Evolutionary conservation across 1,284 basidiomycete genomes (phyloP).

Genomic region (Trichosporon faecale): DNA sequence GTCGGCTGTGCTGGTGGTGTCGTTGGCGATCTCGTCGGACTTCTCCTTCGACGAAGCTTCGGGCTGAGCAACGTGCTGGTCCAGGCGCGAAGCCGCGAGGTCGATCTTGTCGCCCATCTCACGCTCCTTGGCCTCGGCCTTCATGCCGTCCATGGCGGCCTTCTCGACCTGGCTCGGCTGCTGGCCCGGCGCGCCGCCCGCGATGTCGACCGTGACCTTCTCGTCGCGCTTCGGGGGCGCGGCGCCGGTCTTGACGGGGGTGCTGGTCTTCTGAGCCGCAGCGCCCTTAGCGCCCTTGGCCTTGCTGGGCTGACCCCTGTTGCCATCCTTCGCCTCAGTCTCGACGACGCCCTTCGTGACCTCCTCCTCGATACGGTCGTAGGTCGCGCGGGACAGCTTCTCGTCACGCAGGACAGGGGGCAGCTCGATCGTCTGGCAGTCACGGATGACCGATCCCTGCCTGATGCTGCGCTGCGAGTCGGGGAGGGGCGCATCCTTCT

Average conservation of each 20-base stretch:
- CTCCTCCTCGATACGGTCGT: conserved; percentile 41
- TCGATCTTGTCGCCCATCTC: neutral
- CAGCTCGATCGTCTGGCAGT: conserved; percentile 47
- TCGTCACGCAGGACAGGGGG: conserved; percentile 40
- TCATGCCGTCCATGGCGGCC: neutral
- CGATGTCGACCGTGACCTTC: neutral
- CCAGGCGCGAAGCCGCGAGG: too few species aligned
- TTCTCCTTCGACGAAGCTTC: conserved; percentile 2
- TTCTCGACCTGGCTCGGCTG: neutral
- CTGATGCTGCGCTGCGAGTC: conserved; percentile 36
- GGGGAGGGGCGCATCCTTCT: conserved; percentile 13
- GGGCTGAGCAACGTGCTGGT: neutral
- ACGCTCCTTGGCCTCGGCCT: neutral
- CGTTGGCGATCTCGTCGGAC: neutral
- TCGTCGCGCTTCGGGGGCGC: neutral
- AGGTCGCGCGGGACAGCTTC: conserved; percentile 35
- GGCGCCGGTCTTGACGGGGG: too few species aligned
- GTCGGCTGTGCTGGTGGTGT: neutral
- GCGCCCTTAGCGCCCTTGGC: neutral
- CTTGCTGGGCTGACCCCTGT: neutral
- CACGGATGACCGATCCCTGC: conserved; percentile 46
- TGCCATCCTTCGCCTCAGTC: conserved; percentile 16
- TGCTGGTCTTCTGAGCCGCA: too few species aligned
- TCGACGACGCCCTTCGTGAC: conserved; percentile 41
- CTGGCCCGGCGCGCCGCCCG: neutral